These are phyloP conservation scores for Erysimum cheiri DNA, from an alignment of 441 rosid genomes.

Conservation along the genomic window DNA sequence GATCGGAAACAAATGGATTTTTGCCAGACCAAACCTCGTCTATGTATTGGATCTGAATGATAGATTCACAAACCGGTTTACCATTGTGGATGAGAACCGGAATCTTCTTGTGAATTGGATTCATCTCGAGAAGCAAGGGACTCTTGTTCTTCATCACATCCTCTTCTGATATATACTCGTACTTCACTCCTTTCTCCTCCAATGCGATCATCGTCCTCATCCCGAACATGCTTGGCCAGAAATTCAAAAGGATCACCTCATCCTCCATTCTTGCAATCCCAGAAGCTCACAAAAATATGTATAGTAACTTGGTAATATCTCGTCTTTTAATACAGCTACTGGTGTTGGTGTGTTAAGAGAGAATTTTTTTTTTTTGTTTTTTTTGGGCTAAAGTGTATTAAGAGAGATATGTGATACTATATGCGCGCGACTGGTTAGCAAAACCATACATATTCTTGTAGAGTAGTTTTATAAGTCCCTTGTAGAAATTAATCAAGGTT, in stretches of 20 bases:
- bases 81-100: slow-evolving; percentile 51
- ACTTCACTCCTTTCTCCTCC: slow-evolving; percentile 43
- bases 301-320: no score
- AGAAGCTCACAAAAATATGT: no score
- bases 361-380: no score
- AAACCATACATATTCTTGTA: no score
- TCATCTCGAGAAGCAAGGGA: slow-evolving; percentile 37
- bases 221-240: slow-evolving; percentile 45
- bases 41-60: slow-evolving; percentile 47
- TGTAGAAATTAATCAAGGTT: background rate
- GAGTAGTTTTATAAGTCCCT: background rate
- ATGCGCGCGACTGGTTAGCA: no score
- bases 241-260: slow-evolving; percentile 40
- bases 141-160: slow-evolving; percentile 42
- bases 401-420: no score
- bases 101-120: slow-evolving; percentile 46
- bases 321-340: no score
- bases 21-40: slow-evolving; percentile 44
- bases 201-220: slow-evolving; percentile 45
- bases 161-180: slow-evolving; percentile 43
- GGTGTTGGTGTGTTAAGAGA: no score
- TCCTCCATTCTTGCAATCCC: slow-evolving; percentile 22
- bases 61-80: slow-evolving; percentile 46
- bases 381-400: no score
- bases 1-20: no score